Conservation (phyloP, 257 asterid genomes). For the Rubia yunnanensis region DNA sequence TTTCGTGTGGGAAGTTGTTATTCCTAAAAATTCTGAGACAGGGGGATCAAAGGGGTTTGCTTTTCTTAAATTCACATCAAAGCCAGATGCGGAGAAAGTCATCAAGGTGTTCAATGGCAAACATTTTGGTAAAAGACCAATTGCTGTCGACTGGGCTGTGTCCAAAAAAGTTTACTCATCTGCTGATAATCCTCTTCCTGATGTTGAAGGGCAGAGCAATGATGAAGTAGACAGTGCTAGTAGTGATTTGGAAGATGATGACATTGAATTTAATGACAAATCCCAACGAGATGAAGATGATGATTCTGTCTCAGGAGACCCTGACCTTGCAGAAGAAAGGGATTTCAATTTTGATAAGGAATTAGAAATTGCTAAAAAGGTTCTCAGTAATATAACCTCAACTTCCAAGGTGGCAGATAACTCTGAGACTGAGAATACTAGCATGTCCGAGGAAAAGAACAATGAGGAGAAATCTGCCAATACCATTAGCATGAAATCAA, state of each 20-base stretch:
- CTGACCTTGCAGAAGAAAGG: slow-evolving; percentile 29
- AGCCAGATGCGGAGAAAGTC: slow-evolving; percentile 80
- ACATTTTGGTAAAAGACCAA: slow-evolving; percentile 53
- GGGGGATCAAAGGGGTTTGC: slow-evolving; percentile 85
- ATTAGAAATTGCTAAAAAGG: slow-evolving; percentile 63
- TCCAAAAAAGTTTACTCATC: slow-evolving; percentile 65
- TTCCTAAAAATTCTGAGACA: slow-evolving; percentile 73
- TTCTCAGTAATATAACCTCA: slow-evolving; percentile 49
- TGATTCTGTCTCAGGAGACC: slow-evolving; percentile 30
- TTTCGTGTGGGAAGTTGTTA: slow-evolving; percentile 85
- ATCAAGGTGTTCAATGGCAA: slow-evolving; percentile 74
- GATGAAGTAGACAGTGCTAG: slow-evolving; percentile 34
- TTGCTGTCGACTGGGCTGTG: slow-evolving; percentile 97
- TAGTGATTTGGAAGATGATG: slow-evolving; percentile 44
- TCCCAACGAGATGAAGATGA: slow-evolving; percentile 24
- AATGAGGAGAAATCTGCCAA: slow-evolving; percentile 27
- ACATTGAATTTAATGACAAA: slow-evolving; percentile 28
- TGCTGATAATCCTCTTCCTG: slow-evolving; percentile 39
- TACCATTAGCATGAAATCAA: slow-evolving; percentile 20
- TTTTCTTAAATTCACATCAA: slow-evolving; percentile 82
- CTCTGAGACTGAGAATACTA: slow-evolving; percentile 24
- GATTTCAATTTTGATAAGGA: slow-evolving; percentile 63
- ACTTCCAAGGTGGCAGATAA: slow-evolving; percentile 29
- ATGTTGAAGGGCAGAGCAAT: slow-evolving; percentile 30
- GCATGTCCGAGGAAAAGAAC: slow-evolving; percentile 23